Percentiles rank a stretch among this genome's conserved stretches.
Evolutionary conservation across 495 filamentous ascomycete genomes (phyloP).

Genomic region (Clavariopsis aquatica): DNA sequence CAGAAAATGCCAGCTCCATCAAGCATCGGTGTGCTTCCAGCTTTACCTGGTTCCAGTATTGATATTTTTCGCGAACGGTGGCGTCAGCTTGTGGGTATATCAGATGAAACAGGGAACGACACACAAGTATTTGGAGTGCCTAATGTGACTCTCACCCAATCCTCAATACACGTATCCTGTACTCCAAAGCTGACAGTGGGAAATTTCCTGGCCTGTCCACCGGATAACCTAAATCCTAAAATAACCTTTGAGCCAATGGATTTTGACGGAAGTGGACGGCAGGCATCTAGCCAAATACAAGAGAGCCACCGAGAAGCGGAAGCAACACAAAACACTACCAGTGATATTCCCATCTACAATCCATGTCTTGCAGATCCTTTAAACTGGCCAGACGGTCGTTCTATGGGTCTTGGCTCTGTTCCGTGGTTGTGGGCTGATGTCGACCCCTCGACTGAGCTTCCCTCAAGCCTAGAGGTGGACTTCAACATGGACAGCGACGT

Average conservation of each 20-base stretch:
- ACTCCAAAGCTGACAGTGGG: neutral
- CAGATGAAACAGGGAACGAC: neutral
- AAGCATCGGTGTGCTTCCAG: constrained; percentile 44
- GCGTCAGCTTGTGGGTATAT: constrained; percentile 41
- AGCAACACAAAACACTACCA: neutral
- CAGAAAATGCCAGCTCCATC: constrained; percentile 40
- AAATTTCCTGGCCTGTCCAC: neutral
- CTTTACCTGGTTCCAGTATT: constrained; percentile 27
- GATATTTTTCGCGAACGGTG: constrained; percentile 47
- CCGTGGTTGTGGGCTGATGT: constrained; percentile 46
- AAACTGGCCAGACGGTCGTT: constrained; percentile 15
- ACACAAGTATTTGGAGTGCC: neutral
- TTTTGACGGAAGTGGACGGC: constrained; percentile 9
- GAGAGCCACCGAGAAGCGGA: constrained; percentile 12
- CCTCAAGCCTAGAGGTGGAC: constrained; percentile 41
- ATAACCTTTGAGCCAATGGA: constrained; percentile 9
- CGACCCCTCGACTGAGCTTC: constrained; percentile 31
- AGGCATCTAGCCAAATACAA: constrained; percentile 22
- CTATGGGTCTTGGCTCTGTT: constrained; percentile 25
- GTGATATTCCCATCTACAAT: constrained; percentile 6
- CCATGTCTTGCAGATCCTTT: constrained; percentile 2
- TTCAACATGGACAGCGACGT: constrained; percentile 47
- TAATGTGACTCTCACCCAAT: neutral
- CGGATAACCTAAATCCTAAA: neutral
- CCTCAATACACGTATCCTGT: constrained; percentile 10